These are phyloP conservation scores for Fusarium acutatum DNA, from an alignment of 2,329 filamentous ascomycete genomes.

Conservation along the genomic window DNA sequence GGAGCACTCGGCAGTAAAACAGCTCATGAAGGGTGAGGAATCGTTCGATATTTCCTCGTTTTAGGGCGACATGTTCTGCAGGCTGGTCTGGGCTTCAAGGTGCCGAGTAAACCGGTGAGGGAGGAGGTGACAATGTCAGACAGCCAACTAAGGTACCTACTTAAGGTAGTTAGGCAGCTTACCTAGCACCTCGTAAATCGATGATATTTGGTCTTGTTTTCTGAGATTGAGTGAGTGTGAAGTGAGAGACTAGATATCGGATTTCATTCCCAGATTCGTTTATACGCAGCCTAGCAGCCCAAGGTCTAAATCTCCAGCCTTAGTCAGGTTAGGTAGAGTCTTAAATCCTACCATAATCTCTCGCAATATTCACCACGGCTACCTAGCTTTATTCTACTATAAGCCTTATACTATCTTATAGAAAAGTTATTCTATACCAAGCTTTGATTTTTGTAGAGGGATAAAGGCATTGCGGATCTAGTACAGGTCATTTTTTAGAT, in stretches of 20 bases:
- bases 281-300: not conserved
- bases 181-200: not conserved
- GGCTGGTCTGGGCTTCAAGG: not conserved
- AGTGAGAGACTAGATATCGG: not conserved
- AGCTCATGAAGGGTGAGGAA: constrained; percentile 26
- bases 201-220: not conserved
- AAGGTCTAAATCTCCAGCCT: not conserved
- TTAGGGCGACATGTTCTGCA: constrained; percentile 13
- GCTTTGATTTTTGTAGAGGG: not conserved
- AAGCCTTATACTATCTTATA: not conserved
- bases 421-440: not conserved
- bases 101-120: constrained; percentile 5
- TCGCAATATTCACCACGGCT: not conserved
- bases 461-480: not conserved
- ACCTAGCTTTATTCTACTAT: not conserved
- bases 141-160: not conserved
- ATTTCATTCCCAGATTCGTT: not conserved
- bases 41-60: constrained; percentile 26
- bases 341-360: not conserved
- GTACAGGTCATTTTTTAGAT: not conserved
- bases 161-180: not conserved
- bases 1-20: constrained; percentile 25
- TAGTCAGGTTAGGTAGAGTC: not conserved
- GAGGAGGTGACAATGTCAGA: not conserved
- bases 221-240: not conserved